Conservation (phyloP, 805 yeast genomes). For the Candida peoriensis region DNA sequence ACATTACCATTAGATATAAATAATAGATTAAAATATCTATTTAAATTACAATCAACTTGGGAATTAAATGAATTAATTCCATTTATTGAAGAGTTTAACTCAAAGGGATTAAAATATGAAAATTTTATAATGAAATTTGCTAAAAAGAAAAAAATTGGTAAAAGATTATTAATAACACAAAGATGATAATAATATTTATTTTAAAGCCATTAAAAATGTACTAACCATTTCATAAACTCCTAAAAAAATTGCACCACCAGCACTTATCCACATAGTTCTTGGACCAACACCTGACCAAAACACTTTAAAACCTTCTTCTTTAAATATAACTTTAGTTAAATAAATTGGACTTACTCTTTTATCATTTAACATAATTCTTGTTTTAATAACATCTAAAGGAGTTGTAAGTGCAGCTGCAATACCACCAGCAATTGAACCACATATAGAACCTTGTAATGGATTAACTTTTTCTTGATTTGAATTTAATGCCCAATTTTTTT, state of each 20-base stretch:
- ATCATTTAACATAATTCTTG: constrained; percentile 76
- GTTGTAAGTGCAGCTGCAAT: constrained; percentile 78
- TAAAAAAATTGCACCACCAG: constrained; percentile 96
- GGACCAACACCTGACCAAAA: constrained; percentile 90
- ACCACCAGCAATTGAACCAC: constrained; percentile 82
- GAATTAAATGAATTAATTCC: constrained; percentile 57
- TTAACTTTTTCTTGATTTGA: constrained; percentile 37
- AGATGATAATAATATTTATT: constrained; percentile 8
- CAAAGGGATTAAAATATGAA: constrained; percentile 48
- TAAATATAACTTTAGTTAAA: constrained; percentile 48
- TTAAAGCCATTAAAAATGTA: constrained; percentile 7
- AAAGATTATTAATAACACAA: constrained; percentile 31
- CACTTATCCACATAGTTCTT: constrained; percentile 94
- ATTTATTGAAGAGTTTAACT: constrained; percentile 54
- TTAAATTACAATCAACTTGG: constrained; percentile 56
- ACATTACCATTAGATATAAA: constrained; percentile 44
- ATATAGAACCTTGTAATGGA: constrained; percentile 74
- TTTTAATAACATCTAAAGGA: constrained; percentile 74
- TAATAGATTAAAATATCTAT: constrained; percentile 46
- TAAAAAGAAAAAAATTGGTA: constrained; percentile 43
- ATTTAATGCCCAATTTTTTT: constrained; percentile 48
- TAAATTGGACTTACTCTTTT: constrained; percentile 38
- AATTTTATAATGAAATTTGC: constrained; percentile 61
- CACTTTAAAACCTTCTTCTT: constrained; percentile 68
- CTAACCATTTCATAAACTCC: constrained; percentile 77